Conservation (phyloP, 805 yeast genomes). For the Cyberlindnera suaveolens region DNA sequence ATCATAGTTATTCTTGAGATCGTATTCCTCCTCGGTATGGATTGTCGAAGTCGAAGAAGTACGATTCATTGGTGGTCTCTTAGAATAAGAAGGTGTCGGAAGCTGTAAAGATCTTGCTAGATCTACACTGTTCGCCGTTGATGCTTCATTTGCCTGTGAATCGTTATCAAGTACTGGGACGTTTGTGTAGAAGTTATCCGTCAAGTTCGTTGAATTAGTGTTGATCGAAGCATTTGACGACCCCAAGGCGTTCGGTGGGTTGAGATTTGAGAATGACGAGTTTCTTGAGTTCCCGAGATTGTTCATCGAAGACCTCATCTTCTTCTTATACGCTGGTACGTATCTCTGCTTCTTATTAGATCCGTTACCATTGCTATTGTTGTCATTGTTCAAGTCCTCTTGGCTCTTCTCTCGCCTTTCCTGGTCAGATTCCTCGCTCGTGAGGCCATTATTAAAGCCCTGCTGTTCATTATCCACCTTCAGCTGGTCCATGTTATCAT, state of each 20-base stretch:
- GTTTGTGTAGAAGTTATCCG: constrained; percentile 21
- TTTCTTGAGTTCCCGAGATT: constrained; percentile 20
- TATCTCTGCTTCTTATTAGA: constrained; percentile 17
- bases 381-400: no score
- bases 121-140: constrained; percentile 12
- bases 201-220: constrained; percentile 20
- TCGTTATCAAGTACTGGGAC: constrained; percentile 21
- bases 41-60: constrained; percentile 11
- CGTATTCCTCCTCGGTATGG: constrained; percentile 18
- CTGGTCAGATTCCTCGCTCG: neutral
- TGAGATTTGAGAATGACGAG: constrained; percentile 17
- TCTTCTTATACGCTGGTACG: constrained; percentile 34
- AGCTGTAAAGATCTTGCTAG: constrained; percentile 21
- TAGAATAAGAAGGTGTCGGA: constrained; percentile 22
- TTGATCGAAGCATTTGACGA: constrained; percentile 19
- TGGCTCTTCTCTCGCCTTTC: neutral
- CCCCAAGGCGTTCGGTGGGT: constrained; percentile 5
- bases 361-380: neutral
- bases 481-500: constrained; percentile 24
- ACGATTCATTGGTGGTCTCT: constrained; percentile 11
- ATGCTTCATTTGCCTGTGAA: constrained; percentile 1
- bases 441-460: no score
- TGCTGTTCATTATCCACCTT: constrained; percentile 3
- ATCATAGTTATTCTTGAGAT: constrained; percentile 29
- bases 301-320: constrained; percentile 22